These are phyloP conservation scores for Coprinellus micaceus DNA, from an alignment of 768 basidiomycete genomes.

Conservation along the genomic window DNA sequence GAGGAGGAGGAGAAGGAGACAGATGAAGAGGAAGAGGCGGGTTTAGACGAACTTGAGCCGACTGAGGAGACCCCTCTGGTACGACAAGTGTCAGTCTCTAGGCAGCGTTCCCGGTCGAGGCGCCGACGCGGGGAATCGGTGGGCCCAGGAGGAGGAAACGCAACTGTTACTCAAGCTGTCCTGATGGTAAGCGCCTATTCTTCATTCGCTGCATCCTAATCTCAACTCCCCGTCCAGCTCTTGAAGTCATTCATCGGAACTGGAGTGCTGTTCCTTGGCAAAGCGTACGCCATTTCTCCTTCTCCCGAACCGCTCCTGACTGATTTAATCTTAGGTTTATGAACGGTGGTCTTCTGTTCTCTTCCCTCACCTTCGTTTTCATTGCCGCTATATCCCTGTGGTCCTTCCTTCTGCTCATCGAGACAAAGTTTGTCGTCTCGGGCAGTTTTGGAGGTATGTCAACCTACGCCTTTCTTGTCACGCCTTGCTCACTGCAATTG, in stretches of 20 bases:
- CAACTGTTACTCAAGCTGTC: constrained; percentile 86
- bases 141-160: constrained; percentile 72
- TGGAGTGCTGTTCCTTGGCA: constrained; percentile 92
- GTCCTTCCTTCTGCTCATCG: constrained; percentile 88
- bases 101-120: constrained; percentile 44
- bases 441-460: constrained; percentile 88
- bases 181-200: constrained; percentile 65
- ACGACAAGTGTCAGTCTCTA: constrained; percentile 19
- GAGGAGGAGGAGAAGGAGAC: constrained; percentile 82
- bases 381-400: constrained; percentile 88
- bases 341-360: constrained; percentile 95
- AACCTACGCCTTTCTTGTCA: not conserved
- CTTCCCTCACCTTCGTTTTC: constrained; percentile 65
- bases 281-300: constrained; percentile 56
- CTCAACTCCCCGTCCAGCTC: constrained; percentile 43
- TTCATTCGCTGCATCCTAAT: not conserved
- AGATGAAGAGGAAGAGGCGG: constrained; percentile 51
- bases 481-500: not conserved
- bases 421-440: constrained; percentile 82
- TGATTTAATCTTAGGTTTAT: constrained; percentile 58
- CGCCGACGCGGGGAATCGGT: constrained; percentile 50
- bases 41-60: constrained; percentile 20
- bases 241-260: constrained; percentile 95
- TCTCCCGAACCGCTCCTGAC: not conserved
- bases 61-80: constrained; percentile 61